A percentile compares a stretch with the other conserved stretches of the same genome.
These are phyloP conservation scores for Vitis cinerea DNA, from an alignment of 164 flowering plant genomes.

Conservation along the genomic window DNA sequence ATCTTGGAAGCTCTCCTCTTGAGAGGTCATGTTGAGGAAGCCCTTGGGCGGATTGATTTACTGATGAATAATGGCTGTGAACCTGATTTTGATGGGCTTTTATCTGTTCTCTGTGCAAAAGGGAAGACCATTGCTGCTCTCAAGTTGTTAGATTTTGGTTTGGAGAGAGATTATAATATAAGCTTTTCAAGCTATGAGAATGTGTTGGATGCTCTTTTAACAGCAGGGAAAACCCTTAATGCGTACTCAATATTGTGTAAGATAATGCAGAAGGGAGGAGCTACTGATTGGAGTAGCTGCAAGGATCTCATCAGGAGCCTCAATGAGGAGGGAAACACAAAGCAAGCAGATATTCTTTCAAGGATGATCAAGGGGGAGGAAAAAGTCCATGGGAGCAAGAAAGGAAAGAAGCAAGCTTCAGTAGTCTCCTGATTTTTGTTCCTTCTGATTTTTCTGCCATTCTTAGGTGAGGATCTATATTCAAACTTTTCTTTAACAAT, in stretches of 20 bases:
- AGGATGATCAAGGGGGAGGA: constrained; percentile 61
- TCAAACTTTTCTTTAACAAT: too few species aligned
- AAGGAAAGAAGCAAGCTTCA: constrained; percentile 43
- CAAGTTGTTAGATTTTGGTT: constrained; percentile 69
- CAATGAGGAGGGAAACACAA: constrained; percentile 83
- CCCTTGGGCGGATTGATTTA: constrained; percentile 74
- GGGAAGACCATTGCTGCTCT: constrained; percentile 81
- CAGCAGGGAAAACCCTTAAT: constrained; percentile 87
- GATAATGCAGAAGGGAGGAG: constrained; percentile 73
- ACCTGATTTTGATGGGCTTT: constrained; percentile 63
- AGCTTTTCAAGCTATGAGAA: constrained; percentile 72
- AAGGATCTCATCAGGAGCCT: constrained; percentile 76
- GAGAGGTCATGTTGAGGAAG: constrained; percentile 99
- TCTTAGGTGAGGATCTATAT: constrained; percentile 2
- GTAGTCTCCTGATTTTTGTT: constrained; percentile 19
- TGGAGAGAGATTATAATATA: constrained; percentile 70
- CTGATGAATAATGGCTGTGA: constrained; percentile 46
- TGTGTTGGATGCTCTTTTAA: constrained; percentile 73
- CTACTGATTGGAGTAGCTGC: constrained; percentile 47
- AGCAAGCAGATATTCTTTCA: constrained; percentile 88
- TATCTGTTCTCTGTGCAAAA: constrained; percentile 67
- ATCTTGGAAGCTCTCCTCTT: constrained; percentile 85
- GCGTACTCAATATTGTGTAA: constrained; percentile 86
- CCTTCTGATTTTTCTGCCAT: neutral
- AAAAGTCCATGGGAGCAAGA: constrained; percentile 28